These are phyloP conservation scores for Amoeboaphelidium protococcarum DNA, from an alignment of 371 early-diverging fungal genomes.

Conservation along the genomic window DNA sequence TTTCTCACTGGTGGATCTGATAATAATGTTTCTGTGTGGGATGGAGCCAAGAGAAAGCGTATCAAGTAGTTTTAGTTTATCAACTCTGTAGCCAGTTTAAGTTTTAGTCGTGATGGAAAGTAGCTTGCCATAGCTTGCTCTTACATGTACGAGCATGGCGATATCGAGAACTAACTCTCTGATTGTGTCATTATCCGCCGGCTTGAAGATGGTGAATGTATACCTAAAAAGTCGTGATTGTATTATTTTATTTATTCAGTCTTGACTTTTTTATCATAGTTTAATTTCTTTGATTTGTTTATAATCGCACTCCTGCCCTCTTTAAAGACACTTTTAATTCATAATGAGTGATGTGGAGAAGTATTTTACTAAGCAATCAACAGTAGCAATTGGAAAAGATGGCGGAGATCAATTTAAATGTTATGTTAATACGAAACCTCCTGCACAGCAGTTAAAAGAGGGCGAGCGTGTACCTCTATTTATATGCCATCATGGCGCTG, in stretches of 20 bases:
- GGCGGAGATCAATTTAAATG: neutral
- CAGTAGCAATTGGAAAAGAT: no score
- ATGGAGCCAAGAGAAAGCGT: slow-evolving; percentile 64
- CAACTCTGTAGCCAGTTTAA: slow-evolving; percentile 49
- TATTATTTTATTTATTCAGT: slow-evolving; percentile 4
- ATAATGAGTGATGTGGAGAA: no score
- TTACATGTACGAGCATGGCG: slow-evolving; percentile 82
- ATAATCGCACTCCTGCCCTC: neutral
- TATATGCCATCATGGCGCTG: slow-evolving; percentile 75
- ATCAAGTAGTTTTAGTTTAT: slow-evolving; percentile 50
- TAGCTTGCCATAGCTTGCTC: slow-evolving; percentile 63
- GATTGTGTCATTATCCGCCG: slow-evolving; percentile 2
- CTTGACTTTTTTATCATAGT: slow-evolving; percentile 1
- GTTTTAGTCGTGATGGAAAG: slow-evolving; percentile 47
- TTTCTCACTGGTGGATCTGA: slow-evolving; percentile 88
- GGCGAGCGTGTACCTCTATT: slow-evolving; percentile 23
- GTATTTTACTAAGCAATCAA: no score
- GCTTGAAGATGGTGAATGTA: slow-evolving; percentile 2
- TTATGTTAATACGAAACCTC: neutral
- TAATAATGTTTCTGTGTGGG: slow-evolving; percentile 75
- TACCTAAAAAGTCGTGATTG: no score
- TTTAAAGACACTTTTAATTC: no score
- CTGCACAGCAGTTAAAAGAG: neutral
- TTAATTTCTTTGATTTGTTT: neutral
- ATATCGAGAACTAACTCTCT: slow-evolving; percentile 5